Conservation (phyloP, 2,329 filamentous ascomycete species). For the Periconia sp. region DNA sequence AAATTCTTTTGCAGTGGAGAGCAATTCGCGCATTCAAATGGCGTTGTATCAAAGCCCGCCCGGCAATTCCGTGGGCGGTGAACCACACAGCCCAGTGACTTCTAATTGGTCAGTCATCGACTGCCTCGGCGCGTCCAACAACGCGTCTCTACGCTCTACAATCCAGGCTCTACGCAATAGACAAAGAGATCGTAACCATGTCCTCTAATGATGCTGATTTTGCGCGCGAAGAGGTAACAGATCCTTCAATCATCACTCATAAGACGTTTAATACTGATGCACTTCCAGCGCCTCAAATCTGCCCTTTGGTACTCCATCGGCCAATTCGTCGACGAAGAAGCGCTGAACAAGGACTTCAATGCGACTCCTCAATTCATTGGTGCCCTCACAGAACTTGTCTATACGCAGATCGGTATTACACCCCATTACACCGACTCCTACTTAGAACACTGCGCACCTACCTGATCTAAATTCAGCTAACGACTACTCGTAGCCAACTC, state of each 20-base stretch:
- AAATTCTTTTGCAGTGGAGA: background rate
- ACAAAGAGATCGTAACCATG: constrained; percentile 23
- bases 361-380: constrained; percentile 92
- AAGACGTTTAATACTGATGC: constrained; percentile 1
- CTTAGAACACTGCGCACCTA: background rate
- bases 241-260: background rate
- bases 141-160: no score
- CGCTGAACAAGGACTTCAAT: constrained; percentile 74
- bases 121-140: background rate
- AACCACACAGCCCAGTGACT: no score
- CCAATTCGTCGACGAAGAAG: constrained; percentile 83
- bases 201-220: constrained; percentile 28
- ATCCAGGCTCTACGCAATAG: no score
- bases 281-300: constrained; percentile 54
- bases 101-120: no score
- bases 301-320: constrained; percentile 51
- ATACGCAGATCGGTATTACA: constrained; percentile 77
- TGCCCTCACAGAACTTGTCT: constrained; percentile 77
- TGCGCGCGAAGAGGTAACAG: constrained; percentile 41
- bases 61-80: constrained; percentile 5
- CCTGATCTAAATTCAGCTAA: background rate
- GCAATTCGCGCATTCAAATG: constrained; percentile 2
- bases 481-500: constrained; percentile 32
- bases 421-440: constrained; percentile 29
- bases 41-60: constrained; percentile 3